A percentile compares a stretch with the other conserved stretches of the same genome.
phyloP scores from a whole-genome alignment of 2,329 filamentous ascomycete species.

The Cytospora paraplurivora region DNA sequence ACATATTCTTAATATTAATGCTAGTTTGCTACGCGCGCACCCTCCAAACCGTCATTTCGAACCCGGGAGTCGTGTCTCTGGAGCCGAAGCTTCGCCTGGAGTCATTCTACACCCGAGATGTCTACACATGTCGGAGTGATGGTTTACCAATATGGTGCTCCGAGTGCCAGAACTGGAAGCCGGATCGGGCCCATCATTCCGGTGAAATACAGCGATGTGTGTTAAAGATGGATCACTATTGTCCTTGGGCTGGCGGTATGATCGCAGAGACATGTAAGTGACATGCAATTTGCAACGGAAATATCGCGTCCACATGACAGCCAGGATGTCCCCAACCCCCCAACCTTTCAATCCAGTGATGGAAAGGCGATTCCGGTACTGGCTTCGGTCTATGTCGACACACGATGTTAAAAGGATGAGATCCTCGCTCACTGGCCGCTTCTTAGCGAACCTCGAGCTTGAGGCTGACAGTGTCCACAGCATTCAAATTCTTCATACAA shows the following conservation, averaged over 20 bases:
- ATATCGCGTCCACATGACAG: background rate
- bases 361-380: background rate
- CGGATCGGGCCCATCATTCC: conserved; percentile 85
- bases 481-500: conserved; percentile 91
- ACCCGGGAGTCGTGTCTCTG: conserved; percentile 75
- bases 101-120: conserved; percentile 77
- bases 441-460: background rate
- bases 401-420: background rate
- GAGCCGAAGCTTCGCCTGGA: conserved; percentile 66
- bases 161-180: conserved; percentile 82
- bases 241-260: conserved; percentile 94
- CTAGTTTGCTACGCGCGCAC: conserved; percentile 71
- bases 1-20: conserved; percentile 69
- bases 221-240: conserved; percentile 92
- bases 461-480: conserved; percentile 41
- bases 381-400: background rate
- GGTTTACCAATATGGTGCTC: conserved; percentile 88
- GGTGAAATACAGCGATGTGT: conserved; percentile 81
- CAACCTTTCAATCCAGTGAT: background rate
- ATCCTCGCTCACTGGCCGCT: conserved; percentile 4
- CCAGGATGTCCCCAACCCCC: background rate
- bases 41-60: conserved; percentile 64
- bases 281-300: conserved; percentile 3
- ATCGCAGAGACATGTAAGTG: conserved; percentile 74
- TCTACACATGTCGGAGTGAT: conserved; percentile 81